Conservation (phyloP, 1,284 basidiomycete species). For the Vanrija sp. region DNA sequence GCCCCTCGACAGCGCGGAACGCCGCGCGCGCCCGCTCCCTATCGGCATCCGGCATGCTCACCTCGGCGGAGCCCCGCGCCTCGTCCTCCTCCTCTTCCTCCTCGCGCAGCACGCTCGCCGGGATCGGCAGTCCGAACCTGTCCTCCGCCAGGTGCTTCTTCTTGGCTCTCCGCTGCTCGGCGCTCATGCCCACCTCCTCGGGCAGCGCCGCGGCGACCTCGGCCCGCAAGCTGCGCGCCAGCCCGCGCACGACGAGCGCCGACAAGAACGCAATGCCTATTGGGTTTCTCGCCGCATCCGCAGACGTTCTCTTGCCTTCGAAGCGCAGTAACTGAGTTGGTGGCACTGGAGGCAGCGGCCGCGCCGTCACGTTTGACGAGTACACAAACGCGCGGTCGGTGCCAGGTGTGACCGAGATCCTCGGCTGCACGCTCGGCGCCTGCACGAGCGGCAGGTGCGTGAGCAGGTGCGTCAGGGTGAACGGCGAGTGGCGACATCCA, state of each 20-base stretch:
- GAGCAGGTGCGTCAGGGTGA: slow-evolving; percentile 35
- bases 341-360: slow-evolving; percentile 28
- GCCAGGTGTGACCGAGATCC: slow-evolving; percentile 14
- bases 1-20: slow-evolving; percentile 32
- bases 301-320: slow-evolving; percentile 23
- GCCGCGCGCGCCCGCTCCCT: slow-evolving; percentile 34
- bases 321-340: slow-evolving; percentile 20
- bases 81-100: slow-evolving; percentile 40
- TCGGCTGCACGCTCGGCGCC: slow-evolving; percentile 14
- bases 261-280: slow-evolving; percentile 40
- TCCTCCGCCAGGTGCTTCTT: slow-evolving; percentile 39
- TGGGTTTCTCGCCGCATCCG: slow-evolving; percentile 28
- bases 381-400: slow-evolving; percentile 8
- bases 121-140: slow-evolving; percentile 46
- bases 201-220: slow-evolving; percentile 29
- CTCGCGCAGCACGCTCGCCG: slow-evolving; percentile 35
- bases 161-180: slow-evolving; percentile 25
- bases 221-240: slow-evolving; percentile 32
- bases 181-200: slow-evolving; percentile 9
- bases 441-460: slow-evolving; percentile 35
- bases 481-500: slow-evolving; percentile 27
- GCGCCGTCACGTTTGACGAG: slow-evolving; percentile 17
- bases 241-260: slow-evolving; percentile 42
- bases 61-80: slow-evolving; percentile 19
- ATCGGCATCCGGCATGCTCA: slow-evolving; percentile 15